Base-by-base conservation (phyloP, 139 green algal species). In the Closterium sp. region DNA sequence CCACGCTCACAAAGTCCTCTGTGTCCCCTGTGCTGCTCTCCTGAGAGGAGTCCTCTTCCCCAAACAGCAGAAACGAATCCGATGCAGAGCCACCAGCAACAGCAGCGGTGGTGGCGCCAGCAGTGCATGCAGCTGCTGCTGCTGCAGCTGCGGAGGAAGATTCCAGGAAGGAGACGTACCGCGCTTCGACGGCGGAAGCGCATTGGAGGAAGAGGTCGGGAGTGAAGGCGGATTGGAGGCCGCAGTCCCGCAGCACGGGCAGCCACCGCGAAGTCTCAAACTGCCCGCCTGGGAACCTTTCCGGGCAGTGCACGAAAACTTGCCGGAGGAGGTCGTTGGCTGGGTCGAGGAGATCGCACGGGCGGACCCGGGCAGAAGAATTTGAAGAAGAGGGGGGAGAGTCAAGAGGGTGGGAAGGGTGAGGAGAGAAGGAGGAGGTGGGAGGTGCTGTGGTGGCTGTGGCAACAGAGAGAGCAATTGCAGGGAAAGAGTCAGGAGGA, bases 301-400 rank as follows among this genome's bases (percentile, higher is more conserved):
- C 30, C 10, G 32, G 79, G n/a, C 88, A 70, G 31, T 79, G 30
- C 70, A 31, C n/a, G 89, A 97, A 97, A 13, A 97, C 96, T 21
- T 42, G 89, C 0, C 34, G 70, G 24, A 97, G 95, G 28, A 98
- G 92, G 29, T 92, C 50, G 1, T 95, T 70, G 10, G 50, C 70
- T 0, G 97, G 96, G 91, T 98, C 96, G 85, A 96, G 96, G 91
- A 98, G 93, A 86, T 96, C 91, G 3, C 32, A n/a, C n/a, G 90
- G 90, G 11, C 90, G 62, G 2, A 79, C 62, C 27, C 62, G 62
- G 62, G 62, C 62, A 79, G 62, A 79, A 79, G 62, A 24, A 79
- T 27, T 79, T 79, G 62, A 79, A 79, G 38, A 7, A 9, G 38
- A 50, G 62, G 62, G 62, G 62, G 27, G 10, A 79, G 17, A 79